Evolutionary conservation across 2,329 filamentous ascomycete genomes (phyloP), one percentile per base, ranked within the genome.

Genomic region (Talaromyces funiculosus): DNA sequence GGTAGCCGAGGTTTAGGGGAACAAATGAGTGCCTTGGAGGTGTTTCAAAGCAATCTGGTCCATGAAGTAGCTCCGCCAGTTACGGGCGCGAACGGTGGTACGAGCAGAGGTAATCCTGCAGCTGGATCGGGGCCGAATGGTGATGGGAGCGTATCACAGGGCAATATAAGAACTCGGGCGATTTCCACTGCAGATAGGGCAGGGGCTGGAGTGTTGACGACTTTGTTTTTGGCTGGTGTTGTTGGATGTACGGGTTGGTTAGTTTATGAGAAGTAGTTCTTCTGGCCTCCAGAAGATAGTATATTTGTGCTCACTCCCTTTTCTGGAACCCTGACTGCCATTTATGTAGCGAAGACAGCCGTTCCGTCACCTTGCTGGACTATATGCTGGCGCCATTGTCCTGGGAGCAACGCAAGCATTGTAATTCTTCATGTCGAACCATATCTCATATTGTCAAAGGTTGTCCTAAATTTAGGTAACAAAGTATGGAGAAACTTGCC

Each of bases 191-290:
- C 67, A 3, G 78, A 80, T 64, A 70, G 68, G 37, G 77, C 73
- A 1, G 78, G 78, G 4, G 78, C 77, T 0, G 73, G 73, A 1
- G 72, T 80, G 14, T 59, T 80, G 53, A 80, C 78, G 5, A 68
- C 70, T 1, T 31, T 78, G 18, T 63, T 77, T 64, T 60, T 76
- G 49, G 61, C 71, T 14, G 60, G 66, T 9, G 63, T 78, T 38
- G 62, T 75, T 35, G 71, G 72, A 4, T 71, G 73, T 1, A 65
- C 75, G 7, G 64, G 68, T 4, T 78, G 76, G 76, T 67, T 75
- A 33, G 57, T 73, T 20, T 69, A 67, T 59, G 75, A 74, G 56
- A 68, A 64, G 42, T 62, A 10, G 40, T 24, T 9, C 7, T 18
- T 26, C 43, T 45, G 12, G 22, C 22, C 4, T n/a, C 14, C 8